Base-by-base conservation (phyloP, 2,329 filamentous ascomycete genomes). In the Xylariaceae sp. region DNA sequence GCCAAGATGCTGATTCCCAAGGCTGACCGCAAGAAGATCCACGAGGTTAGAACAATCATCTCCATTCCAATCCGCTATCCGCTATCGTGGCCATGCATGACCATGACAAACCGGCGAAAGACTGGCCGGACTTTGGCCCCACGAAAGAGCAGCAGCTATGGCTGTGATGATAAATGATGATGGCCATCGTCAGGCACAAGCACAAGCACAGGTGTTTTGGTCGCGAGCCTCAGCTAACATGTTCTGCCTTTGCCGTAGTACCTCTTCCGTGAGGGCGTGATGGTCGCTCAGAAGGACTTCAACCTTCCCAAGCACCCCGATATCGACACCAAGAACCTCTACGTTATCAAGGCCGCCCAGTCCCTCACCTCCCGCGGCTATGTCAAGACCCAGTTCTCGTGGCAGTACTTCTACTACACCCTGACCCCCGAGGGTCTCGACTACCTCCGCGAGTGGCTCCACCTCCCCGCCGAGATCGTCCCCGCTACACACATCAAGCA, bases 351-450 rank as follows among this genome's bases (percentile, higher is more conserved):
- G 88, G 94, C 94, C 75, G 88, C 87, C 82, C 94, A 99, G 85
- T 99, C 94, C 68, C 88, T 99, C 76, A 96, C 88, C 83, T 97
- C 92, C 72, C 93, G 94, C 78, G 93, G 93, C 78, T 97, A 90
- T 81, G 87, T 99, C 82, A 99, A 99, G 90, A 99, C 94, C 74
- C 94, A 95, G 82, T 99, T 99, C 89, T 96, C 92, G 71, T 96
- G 92, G 92, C 92, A 96, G 83, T 96, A 92, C 87, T 96, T 97
- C 89, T 99, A 99, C 90, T 99, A 99, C 88, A 97, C 94, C 81
- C 88, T 99, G 81, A 97, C 93, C 78, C 90, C 92, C 76, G 92
- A 97, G 86, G 94, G 94, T 82, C 93, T 99, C 78, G 93, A 97
- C 85, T 99, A 99, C 87, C 92, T 99, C 79, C 93, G 94, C 78